phyloP scores from a whole-genome alignment of 805 yeast genomes.

The Metschnikowia noctiluminum region DNA sequence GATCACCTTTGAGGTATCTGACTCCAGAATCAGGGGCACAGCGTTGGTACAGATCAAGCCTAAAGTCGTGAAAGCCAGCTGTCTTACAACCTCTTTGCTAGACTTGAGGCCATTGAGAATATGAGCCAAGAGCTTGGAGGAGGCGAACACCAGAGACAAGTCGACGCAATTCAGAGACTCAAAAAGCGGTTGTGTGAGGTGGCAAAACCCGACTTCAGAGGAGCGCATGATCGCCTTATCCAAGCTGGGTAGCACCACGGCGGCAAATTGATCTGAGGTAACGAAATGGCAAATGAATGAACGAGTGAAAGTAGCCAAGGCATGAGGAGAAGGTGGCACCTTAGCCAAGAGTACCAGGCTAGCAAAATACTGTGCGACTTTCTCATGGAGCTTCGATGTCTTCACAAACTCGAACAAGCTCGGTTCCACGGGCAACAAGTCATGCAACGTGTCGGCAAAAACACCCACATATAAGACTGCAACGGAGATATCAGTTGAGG shows the following conservation, averaged over 20 bases:
- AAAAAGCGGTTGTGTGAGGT: slow-evolving; percentile 51
- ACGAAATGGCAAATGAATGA: slow-evolving; percentile 45
- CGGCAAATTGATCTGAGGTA: slow-evolving; percentile 32
- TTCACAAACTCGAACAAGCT: slow-evolving; percentile 17
- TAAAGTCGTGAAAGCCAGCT: slow-evolving; percentile 41
- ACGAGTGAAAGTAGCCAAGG: slow-evolving; percentile 36
- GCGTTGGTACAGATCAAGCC: slow-evolving; percentile 20
- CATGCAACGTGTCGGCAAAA: slow-evolving; percentile 21
- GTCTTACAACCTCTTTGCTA: slow-evolving; percentile 63
- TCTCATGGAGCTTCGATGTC: slow-evolving; percentile 4
- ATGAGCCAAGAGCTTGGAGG: slow-evolving; percentile 47
- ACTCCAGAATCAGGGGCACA: slow-evolving; percentile 13
- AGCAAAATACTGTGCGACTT: slow-evolving; percentile 23
- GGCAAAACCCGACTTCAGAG: slow-evolving; percentile 65
- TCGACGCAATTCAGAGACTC: slow-evolving; percentile 28
- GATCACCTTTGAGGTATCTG: slow-evolving; percentile 33
- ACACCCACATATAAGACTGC: slow-evolving; percentile 24
- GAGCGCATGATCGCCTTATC: slow-evolving; percentile 77
- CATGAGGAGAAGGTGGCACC: slow-evolving; percentile 32
- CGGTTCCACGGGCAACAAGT: slow-evolving; percentile 26
- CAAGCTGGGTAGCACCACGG: slow-evolving; percentile 52
- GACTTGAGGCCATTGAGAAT: slow-evolving; percentile 60
- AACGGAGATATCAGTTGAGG: slow-evolving; percentile 2
- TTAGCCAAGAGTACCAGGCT: slow-evolving; percentile 48
- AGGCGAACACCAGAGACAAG: slow-evolving; percentile 34